Percentiles rank a stretch among this genome's conserved stretches.
Evolutionary conservation across 768 basidiomycete genomes (phyloP).

Genomic region (Naematelia aurantialba): DNA sequence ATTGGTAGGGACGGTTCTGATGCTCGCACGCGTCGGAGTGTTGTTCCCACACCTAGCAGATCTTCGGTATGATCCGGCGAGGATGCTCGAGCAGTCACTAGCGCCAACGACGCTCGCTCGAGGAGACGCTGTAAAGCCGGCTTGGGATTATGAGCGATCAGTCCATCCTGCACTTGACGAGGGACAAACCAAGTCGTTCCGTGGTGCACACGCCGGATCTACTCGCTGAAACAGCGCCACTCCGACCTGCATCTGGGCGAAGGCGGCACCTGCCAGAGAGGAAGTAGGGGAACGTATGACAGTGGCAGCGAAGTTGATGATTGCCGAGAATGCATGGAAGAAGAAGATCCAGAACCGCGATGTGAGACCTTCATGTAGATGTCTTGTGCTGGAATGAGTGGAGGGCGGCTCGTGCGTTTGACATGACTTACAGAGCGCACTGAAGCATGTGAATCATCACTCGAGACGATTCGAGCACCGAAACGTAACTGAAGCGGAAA

Average conservation of each 20-base stretch:
- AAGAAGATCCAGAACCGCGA: slow-evolving; percentile 7
- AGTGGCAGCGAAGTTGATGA: slow-evolving; percentile 6
- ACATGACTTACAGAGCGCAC: slow-evolving; percentile 5
- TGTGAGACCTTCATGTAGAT: neutral
- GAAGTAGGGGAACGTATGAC: slow-evolving; percentile 9
- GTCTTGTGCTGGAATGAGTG: too few species aligned
- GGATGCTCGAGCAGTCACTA: neutral
- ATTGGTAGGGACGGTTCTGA: neutral
- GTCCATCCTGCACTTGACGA: neutral
- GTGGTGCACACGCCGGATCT: neutral
- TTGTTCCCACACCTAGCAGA: neutral
- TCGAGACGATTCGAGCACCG: slow-evolving; percentile 6
- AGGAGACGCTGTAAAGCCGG: neutral
- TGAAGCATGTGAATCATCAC: slow-evolving; percentile 3
- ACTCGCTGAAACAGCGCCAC: neutral
- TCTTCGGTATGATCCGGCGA: neutral
- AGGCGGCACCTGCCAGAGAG: neutral
- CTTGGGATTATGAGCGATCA: too few species aligned
- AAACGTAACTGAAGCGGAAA: slow-evolving; percentile 7
- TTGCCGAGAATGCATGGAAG: slow-evolving; percentile 11
- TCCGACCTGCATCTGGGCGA: neutral
- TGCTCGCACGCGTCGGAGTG: neutral
- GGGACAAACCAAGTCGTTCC: neutral
- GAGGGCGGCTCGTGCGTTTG: too few species aligned
- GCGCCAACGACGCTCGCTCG: neutral